A percentile compares a stretch with the other conserved stretches of the same genome.
phyloP scores from a whole-genome alignment of 2,329 filamentous ascomycete species.

The Penicillium sp. region DNA sequence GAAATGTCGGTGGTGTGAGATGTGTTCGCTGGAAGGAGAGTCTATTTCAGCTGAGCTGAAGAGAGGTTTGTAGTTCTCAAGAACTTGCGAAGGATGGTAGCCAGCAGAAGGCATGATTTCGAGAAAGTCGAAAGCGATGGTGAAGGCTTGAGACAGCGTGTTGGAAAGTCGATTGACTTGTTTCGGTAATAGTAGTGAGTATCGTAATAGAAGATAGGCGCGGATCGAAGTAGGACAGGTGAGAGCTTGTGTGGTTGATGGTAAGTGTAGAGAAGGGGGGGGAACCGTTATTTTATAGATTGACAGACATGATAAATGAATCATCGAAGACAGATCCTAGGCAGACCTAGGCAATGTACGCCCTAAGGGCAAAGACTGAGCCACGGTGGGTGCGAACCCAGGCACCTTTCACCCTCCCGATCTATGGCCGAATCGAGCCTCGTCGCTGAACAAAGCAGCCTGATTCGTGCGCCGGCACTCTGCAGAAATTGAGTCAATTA shows the following conservation, averaged over 20 bases:
- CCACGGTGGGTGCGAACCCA: constrained; percentile 4
- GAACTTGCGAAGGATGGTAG: not conserved
- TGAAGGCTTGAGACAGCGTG: not conserved
- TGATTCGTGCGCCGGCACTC: constrained; percentile 4
- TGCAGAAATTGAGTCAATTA: constrained; percentile 6
- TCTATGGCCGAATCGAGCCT: constrained; percentile 1
- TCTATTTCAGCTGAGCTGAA: constrained; percentile 2
- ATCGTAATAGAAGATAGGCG: not conserved
- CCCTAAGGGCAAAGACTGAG: constrained; percentile 8
- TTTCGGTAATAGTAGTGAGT: not conserved
- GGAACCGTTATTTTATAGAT: not conserved
- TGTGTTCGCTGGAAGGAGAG: not conserved
- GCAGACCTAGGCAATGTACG: not conserved
- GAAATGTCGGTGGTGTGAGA: not conserved
- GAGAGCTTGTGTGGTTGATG: not conserved
- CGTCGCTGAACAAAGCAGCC: not conserved
- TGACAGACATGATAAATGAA: not conserved
- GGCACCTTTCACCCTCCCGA: constrained; percentile 2
- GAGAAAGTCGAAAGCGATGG: not conserved
- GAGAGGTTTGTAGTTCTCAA: constrained; percentile 4
- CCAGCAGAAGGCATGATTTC: not conserved
- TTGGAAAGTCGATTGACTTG: not conserved
- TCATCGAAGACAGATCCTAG: constrained; percentile 7
- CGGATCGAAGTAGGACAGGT: not conserved
- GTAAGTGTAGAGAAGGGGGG: not conserved